These are phyloP conservation scores for Tetracentron sinense DNA, from an alignment of 164 flowering plant genomes.

Conservation along the genomic window DNA sequence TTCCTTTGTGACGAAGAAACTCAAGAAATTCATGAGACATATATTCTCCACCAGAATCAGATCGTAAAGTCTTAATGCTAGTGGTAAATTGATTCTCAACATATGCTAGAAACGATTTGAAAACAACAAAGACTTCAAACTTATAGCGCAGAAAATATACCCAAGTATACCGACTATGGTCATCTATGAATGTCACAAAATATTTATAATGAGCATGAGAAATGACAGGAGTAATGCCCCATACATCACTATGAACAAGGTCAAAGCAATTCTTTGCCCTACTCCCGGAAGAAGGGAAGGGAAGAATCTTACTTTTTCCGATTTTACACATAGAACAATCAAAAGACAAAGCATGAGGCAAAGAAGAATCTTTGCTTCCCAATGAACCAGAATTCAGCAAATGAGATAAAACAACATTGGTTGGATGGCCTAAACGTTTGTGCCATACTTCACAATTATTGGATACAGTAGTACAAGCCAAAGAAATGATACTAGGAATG, in stretches of 20 bases:
- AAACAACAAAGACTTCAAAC: not conserved
- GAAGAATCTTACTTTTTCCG: not conserved
- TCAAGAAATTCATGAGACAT: not conserved
- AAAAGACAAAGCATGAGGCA: not conserved
- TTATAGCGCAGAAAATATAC: not conserved
- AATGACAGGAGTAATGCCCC: not conserved
- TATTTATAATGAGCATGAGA: not conserved
- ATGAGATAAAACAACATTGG: too few relatives aligned
- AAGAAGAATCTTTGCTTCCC: not conserved
- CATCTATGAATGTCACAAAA: slow-evolving; percentile 9
- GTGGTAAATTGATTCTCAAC: slow-evolving; percentile 9
- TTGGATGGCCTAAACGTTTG: not conserved
- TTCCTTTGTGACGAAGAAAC: slow-evolving; percentile 5
- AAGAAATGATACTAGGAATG: not conserved
- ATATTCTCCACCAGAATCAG: slow-evolving; percentile 12
- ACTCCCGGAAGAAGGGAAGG: not conserved
- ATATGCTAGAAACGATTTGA: not conserved
- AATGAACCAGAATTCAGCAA: not conserved
- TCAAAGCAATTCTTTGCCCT: not conserved
- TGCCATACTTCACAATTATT: not conserved
- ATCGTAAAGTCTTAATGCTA: slow-evolving; percentile 3
- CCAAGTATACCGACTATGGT: slow-evolving; percentile 3
- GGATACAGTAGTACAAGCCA: not conserved
- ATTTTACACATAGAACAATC: not conserved
- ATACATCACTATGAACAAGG: not conserved